These are phyloP conservation scores for Lichenothelia convexa DNA, from an alignment of 495 filamentous ascomycete species.

Conservation along the genomic window DNA sequence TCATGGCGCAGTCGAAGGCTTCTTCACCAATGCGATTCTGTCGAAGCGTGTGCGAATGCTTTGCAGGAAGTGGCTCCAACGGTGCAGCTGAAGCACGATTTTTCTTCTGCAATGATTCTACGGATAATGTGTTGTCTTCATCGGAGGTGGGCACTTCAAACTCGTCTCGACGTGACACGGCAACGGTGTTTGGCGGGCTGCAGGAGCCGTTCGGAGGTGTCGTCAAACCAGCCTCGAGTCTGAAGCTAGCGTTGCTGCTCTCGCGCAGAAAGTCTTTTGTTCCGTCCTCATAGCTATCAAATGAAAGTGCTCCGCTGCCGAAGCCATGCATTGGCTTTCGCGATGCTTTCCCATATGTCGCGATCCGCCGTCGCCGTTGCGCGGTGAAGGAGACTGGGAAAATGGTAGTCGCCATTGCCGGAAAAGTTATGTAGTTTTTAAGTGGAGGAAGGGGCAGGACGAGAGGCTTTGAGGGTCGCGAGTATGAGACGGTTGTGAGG, in stretches of 20 bases:
- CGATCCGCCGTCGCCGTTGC: conserved; percentile 8
- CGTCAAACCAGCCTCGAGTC: too few relatives aligned
- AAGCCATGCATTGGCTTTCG: conserved; percentile 4
- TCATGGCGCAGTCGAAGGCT: too few relatives aligned
- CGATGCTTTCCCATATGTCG: conserved; percentile 15
- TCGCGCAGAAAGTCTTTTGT: not conserved
- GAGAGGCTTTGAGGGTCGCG: too few relatives aligned
- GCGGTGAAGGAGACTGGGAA: conserved; percentile 3
- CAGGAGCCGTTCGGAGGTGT: not conserved
- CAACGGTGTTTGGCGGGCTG: not conserved
- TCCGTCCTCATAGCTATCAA: not conserved
- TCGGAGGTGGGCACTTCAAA: conserved; percentile 19
- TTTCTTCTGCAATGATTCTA: not conserved
- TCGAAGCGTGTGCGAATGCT: not conserved
- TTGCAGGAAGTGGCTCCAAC: not conserved
- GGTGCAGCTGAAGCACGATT: not conserved
- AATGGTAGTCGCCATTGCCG: conserved; percentile 3
- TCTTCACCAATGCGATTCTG: too few relatives aligned
- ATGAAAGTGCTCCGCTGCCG: not conserved
- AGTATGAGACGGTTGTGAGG: too few relatives aligned
- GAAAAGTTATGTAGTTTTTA: not conserved
- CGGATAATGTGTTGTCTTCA: conserved; percentile 9
- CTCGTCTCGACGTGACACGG: not conserved
- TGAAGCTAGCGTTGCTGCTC: not conserved
- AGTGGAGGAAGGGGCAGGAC: too few relatives aligned